Conservation (phyloP, 441 rosid genomes). For the Gossypium laxum region DNA sequence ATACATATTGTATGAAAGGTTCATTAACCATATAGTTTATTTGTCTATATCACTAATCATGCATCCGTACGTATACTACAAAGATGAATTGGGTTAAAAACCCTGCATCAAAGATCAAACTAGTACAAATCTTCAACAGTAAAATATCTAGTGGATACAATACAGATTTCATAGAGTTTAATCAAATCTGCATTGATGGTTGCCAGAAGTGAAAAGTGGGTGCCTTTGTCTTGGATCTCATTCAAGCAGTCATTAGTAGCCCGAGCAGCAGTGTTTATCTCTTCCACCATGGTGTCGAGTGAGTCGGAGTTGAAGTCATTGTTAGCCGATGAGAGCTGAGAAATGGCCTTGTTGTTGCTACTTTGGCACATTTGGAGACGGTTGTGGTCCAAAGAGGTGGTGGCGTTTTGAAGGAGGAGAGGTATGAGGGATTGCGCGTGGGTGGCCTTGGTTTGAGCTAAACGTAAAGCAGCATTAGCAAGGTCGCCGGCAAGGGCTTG, state of each 20-base stretch:
- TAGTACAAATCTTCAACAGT: background rate
- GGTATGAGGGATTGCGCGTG: slow-evolving; percentile 8
- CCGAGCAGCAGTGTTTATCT: background rate
- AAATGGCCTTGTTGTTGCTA: slow-evolving; percentile 5
- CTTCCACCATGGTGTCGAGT: slow-evolving; percentile 8
- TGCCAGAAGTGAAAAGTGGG: background rate
- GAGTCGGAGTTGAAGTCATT: slow-evolving; percentile 26
- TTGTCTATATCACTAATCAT: background rate
- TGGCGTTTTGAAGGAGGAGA: slow-evolving; percentile 4
- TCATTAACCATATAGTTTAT: background rate
- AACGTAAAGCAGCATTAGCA: slow-evolving; percentile 25
- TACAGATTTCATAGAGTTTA: slow-evolving; percentile 12
- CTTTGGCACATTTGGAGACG: slow-evolving; percentile 13
- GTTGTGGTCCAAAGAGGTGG: background rate
- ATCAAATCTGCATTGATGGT: background rate
- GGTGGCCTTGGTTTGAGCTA: slow-evolving; percentile 26
- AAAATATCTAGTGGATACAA: slow-evolving; percentile 4
- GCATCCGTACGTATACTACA: background rate
- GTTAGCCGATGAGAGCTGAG: slow-evolving; percentile 17
- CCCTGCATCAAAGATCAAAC: background rate
- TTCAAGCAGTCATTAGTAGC: slow-evolving; percentile 8
- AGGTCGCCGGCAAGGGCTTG: slow-evolving; percentile 24
- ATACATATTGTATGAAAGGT: background rate
- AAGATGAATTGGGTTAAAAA: background rate
- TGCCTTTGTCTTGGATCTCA: background rate